These are phyloP conservation scores for Talaromyces adpressus DNA, from an alignment of 495 filamentous ascomycete species.

Conservation along the genomic window DNA sequence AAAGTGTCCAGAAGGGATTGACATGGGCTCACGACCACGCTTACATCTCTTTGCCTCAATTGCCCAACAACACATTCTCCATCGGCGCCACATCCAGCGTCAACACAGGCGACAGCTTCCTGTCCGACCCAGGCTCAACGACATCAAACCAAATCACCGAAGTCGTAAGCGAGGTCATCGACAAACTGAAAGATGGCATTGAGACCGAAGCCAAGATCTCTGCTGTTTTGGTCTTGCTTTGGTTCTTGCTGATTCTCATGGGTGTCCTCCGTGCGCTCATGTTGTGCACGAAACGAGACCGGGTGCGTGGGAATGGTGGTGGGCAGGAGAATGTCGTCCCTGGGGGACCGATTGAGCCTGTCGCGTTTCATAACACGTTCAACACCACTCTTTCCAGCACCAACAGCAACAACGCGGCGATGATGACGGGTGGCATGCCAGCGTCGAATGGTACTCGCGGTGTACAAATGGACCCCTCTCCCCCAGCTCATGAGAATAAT, in stretches of 20 bases:
- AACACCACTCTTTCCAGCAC: background rate
- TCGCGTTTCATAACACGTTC: background rate
- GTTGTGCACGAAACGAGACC: conserved; percentile 33
- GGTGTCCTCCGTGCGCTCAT: conserved; percentile 61
- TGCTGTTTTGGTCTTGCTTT: conserved; percentile 59
- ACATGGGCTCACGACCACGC: conserved; percentile 87
- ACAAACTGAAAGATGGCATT: conserved; percentile 56
- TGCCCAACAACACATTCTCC: conserved; percentile 78
- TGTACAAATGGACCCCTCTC: background rate
- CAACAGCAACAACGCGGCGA: background rate
- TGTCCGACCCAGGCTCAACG: conserved; percentile 58
- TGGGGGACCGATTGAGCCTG: conserved; percentile 10
- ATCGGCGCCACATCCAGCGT: conserved; percentile 64
- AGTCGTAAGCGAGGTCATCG: conserved; percentile 59
- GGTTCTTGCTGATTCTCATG: conserved; percentile 67
- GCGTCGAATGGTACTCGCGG: background rate
- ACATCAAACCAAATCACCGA: conserved; percentile 75
- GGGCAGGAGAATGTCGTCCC: conserved; percentile 20
- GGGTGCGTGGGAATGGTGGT: conserved; percentile 43
- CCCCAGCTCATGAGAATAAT: background rate
- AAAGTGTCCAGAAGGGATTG: conserved; percentile 70
- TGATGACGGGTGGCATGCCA: background rate
- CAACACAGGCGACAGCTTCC: conserved; percentile 56
- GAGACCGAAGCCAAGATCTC: conserved; percentile 73
- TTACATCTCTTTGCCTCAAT: conserved; percentile 69